A percentile compares a stretch with the other conserved stretches of the same genome.
These are phyloP conservation scores for Thozetella sp. DNA, from an alignment of 495 filamentous ascomycete genomes.

Conservation along the genomic window DNA sequence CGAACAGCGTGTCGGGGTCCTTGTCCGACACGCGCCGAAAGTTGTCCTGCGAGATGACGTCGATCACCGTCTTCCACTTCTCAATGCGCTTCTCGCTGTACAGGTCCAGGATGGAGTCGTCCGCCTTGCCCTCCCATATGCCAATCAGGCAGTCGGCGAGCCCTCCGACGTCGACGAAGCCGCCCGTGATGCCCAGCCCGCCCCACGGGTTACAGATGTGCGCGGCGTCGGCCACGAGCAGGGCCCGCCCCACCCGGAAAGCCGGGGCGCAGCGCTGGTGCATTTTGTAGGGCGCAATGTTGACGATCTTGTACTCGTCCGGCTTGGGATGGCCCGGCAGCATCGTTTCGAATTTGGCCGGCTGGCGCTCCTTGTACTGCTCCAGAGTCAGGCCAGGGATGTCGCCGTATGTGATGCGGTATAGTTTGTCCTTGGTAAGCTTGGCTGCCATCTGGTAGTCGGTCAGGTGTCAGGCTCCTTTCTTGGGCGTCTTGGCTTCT, in stretches of 20 bases:
- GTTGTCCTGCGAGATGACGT: constrained; percentile 58
- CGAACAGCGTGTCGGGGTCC: constrained; percentile 32
- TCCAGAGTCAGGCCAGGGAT: constrained; percentile 49
- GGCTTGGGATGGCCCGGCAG: constrained; percentile 62
- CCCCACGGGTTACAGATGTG: constrained; percentile 61
- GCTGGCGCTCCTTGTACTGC: constrained; percentile 54
- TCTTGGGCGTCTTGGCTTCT: background rate
- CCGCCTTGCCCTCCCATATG: constrained; percentile 54
- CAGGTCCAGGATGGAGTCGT: constrained; percentile 57
- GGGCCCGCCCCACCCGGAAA: constrained; percentile 57
- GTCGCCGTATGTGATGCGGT: constrained; percentile 63
- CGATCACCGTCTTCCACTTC: constrained; percentile 57
- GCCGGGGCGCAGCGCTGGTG: constrained; percentile 61
- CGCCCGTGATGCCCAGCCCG: constrained; percentile 63
- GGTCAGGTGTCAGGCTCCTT: background rate
- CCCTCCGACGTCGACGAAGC: constrained; percentile 60
- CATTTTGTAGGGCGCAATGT: constrained; percentile 59
- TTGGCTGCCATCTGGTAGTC: constrained; percentile 59
- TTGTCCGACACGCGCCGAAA: constrained; percentile 38
- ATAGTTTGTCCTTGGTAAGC: constrained; percentile 59
- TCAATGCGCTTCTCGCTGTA: constrained; percentile 58
- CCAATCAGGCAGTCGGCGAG: constrained; percentile 60
- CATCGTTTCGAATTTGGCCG: constrained; percentile 53
- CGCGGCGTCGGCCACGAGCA: constrained; percentile 62
- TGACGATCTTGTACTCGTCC: constrained; percentile 54